These are phyloP conservation scores for Eucalyptus pauciflora DNA, from an alignment of 345 rosid species.

Conservation along the genomic window DNA sequence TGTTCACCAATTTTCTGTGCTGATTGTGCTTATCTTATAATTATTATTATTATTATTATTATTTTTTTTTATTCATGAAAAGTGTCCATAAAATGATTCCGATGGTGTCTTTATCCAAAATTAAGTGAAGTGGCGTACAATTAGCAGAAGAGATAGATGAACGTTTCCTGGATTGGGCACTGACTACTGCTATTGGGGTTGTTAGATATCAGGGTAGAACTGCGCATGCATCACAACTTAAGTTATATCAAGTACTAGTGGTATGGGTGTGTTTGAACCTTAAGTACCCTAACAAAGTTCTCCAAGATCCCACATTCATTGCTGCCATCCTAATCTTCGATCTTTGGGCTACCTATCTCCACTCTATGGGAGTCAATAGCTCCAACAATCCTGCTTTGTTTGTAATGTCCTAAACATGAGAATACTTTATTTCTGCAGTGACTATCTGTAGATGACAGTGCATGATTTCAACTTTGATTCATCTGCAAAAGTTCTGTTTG, in stretches of 20 bases:
- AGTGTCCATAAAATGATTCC: background rate
- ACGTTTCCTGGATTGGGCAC: background rate
- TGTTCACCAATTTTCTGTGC: background rate
- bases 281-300: background rate
- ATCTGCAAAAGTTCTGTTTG: background rate
- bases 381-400: background rate
- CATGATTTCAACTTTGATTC: background rate
- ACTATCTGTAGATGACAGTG: background rate
- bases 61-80: background rate
- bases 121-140: background rate
- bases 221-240: background rate
- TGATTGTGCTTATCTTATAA: background rate
- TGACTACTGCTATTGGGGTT: background rate
- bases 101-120: background rate
- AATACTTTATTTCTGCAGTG: background rate
- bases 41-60: background rate
- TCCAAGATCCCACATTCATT: background rate
- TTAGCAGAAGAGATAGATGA: background rate
- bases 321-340: background rate
- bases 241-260: background rate
- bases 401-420: background rate
- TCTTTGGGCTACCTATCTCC: background rate
- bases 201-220: background rate
- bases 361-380: background rate
- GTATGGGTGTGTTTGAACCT: background rate